Base-by-base conservation (phyloP, 2,329 filamentous ascomycete genomes). In the Cladosporium austrohemisphaericum region DNA sequence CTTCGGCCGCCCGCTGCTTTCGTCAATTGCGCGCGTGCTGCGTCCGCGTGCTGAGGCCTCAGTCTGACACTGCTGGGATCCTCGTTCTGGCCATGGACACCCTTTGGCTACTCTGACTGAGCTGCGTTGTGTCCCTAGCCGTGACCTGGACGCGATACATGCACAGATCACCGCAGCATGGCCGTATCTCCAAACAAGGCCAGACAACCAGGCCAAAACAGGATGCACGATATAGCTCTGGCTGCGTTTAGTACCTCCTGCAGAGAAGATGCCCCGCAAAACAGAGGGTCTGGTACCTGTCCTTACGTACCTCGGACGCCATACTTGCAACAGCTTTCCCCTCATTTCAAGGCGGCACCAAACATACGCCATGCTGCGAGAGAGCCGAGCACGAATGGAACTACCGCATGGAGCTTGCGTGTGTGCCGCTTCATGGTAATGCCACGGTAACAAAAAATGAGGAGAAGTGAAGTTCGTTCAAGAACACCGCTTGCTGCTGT, bases 321-420 rank as follows among this genome's bases (percentile, higher is more conserved):
- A 19, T 4, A 36, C 18, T 14, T 16, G 19, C 31, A 13, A 33
- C 22, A 47, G 44, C 44, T 47, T 37, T 38, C 44, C 44, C 44
- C 44, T 47, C 44, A 47, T 25, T 19, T 38, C 40, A 8, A 4
- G 16, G 36, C 25, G 29, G 31, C 16, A 26, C 29, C 22, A 45
- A 26, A 35, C 31, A 35, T 16, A 40, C n/a, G 37, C 37, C 14
- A 43, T 32, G 18, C 26, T 20, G 40, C 40, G 25, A 37, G 23
- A 28, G 25, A 31, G 33, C 44, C 44, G 44, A 37, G 33, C 44
- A 47, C 44, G 44, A 47, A 47, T 38, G 44, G 44, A 38, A 47
- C 25, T 47, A 37, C 44, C 44, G 33, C 35, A 37, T 46, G 26
- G 19, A 33, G 44, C 23, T 16, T 31, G 44, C 33, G 33, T 46